Evolutionary conservation across 768 basidiomycete genomes (phyloP), one percentile per base, ranked within the genome.

Genomic region (Leccinum longicurvipes): DNA sequence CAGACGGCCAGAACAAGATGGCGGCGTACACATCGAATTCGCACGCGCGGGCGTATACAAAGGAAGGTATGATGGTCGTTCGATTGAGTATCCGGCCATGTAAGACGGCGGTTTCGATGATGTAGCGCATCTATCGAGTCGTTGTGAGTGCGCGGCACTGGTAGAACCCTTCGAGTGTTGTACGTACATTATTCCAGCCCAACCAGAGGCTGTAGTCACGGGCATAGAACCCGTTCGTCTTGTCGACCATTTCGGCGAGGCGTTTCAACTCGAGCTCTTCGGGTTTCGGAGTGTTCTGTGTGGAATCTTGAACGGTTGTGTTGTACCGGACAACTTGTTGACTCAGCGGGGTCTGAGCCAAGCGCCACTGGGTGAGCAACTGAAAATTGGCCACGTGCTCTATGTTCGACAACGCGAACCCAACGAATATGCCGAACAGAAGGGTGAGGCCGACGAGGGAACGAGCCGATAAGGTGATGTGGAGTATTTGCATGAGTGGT

Each of bases 171-270:
- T 36, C 34, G 7, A 36, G 17, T 19, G 19, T 5, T 19, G 19
- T 5, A 53, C 57, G 24, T 41, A 79, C 77, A 54, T 79, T 80
- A 50, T 79, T 79, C 76, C 76, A 80, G 14, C 78, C 79, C 17
- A 80, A 65, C 58, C 77, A 78, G 9, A 78, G 65, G 58, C 74
- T 78, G 57, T 71, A 79, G 42, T 79, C 78, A 34, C 79, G 73
- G 5, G 71, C 73, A 36, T 36, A 36, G n/a, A 36, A 36, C 36
- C 36, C 36, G n/a, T 36, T 36, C n/a, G 36, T 36, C 36, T 36
- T 36, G 36, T 36, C 17, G 36, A 36, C 36, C 1, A 36, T 36
- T 8, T 36, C 36, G 6, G 36, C n/a, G 3, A 36, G 36, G n/a
- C 36, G 36, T 10, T 39, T 39, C 36, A 39, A 19, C 36, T 39